phyloP scores from a whole-genome alignment of 2,329 filamentous ascomycete species.

The Trichoderma koningiopsis region DNA sequence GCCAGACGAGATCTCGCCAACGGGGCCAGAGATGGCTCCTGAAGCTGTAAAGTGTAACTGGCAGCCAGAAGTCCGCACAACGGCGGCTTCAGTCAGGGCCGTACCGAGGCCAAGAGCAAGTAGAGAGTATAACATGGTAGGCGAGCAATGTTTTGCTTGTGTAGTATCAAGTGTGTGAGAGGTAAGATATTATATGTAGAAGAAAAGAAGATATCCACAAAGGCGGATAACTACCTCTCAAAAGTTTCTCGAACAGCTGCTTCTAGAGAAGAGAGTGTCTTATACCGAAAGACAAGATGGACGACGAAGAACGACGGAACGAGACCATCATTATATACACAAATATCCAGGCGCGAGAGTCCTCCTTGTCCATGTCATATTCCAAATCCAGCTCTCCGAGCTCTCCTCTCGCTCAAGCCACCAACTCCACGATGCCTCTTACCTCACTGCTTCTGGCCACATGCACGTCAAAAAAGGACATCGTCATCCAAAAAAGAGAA shows the following conservation, averaged over 20 bases:
- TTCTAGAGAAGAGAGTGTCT: neutral
- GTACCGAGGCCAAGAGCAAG: constrained; percentile 28
- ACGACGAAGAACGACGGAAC: neutral
- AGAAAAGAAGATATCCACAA: neutral
- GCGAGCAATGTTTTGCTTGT: neutral
- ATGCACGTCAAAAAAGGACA: neutral
- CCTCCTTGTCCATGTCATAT: neutral
- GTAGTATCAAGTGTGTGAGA: neutral
- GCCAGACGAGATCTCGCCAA: constrained; percentile 64
- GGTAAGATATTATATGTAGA: neutral
- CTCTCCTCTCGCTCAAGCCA: constrained; percentile 13
- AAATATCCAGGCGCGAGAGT: neutral
- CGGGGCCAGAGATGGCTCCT: constrained; percentile 51
- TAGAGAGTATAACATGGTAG: constrained; percentile 27
- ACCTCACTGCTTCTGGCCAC: neutral
- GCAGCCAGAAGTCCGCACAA: constrained; percentile 29
- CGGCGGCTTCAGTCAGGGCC: constrained; percentile 28
- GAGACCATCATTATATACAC: constrained; percentile 18
- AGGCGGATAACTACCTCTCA: neutral
- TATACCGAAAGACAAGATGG: neutral
- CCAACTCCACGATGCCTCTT: constrained; percentile 12
- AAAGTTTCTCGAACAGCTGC: neutral
- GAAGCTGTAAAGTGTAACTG: constrained; percentile 54
- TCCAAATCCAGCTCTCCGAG: neutral
- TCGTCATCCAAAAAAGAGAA: neutral